Percentiles rank a stretch among this genome's conserved stretches.
Evolutionary conservation across 2,329 filamentous ascomycete species (phyloP).

Genomic region (Pleomassaria siparia): DNA sequence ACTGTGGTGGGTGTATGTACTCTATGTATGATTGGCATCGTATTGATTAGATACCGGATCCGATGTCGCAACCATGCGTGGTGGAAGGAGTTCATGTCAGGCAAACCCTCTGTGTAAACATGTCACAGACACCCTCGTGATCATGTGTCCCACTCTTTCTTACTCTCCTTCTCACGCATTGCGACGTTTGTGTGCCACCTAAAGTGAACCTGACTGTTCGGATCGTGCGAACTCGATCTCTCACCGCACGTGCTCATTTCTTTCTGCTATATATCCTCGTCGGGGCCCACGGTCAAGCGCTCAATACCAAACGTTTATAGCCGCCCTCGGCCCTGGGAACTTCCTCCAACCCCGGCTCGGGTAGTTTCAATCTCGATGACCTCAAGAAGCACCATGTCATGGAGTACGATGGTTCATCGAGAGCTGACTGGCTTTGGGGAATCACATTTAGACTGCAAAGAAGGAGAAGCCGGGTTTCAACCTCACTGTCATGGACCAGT

Average conservation of each 20-base stretch:
- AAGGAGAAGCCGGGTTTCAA: slow-evolving; percentile 18
- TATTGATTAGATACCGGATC: background rate
- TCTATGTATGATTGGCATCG: background rate
- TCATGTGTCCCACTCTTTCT: no score
- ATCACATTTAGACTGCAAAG: slow-evolving; percentile 16
- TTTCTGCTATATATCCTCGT: no score
- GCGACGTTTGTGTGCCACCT: background rate
- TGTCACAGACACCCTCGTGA: no score
- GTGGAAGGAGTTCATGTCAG: background rate
- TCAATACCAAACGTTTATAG: slow-evolving; percentile 22
- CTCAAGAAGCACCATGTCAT: slow-evolving; percentile 36
- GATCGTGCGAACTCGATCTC: no score
- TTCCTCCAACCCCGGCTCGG: slow-evolving; percentile 12
- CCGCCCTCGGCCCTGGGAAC: slow-evolving; percentile 17
- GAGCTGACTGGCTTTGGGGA: slow-evolving; percentile 22
- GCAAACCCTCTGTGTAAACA: background rate
- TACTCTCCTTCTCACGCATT: background rate
- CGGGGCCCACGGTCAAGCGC: no score
- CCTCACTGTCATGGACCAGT: slow-evolving; percentile 13
- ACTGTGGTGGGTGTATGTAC: background rate
- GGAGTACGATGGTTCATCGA: slow-evolving; percentile 41
- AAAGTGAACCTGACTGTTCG: background rate
- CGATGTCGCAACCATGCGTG: no score
- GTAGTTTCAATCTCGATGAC: slow-evolving; percentile 33
- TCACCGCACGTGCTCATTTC: no score